Percentiles rank a stretch among this genome's conserved stretches.
Conservation (phyloP, 371 early-diverging fungal species). For the Mortierella sp. region DNA sequence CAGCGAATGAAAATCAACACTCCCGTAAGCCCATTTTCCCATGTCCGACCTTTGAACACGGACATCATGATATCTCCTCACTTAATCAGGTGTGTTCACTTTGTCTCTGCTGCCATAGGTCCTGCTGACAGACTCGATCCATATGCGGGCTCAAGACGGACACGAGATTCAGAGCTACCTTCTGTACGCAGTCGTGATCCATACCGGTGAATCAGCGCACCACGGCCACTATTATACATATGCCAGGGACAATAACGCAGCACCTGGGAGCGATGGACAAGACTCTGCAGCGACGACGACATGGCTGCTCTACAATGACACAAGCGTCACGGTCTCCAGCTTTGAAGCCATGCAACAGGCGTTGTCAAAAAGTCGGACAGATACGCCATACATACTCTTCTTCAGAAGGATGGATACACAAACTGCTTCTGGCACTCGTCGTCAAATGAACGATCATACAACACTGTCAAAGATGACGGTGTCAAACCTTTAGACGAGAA, state of each 20-base stretch:
- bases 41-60: neutral
- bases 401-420: conserved; percentile 8
- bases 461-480: conserved; percentile 1
- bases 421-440: neutral
- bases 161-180: conserved; percentile 22
- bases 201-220: conserved; percentile 54
- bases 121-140: conserved; percentile 9
- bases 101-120: conserved; percentile 12
- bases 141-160: conserved; percentile 17
- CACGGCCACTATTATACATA: conserved; percentile 58
- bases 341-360: conserved; percentile 37
- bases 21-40: conserved; percentile 19
- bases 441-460: neutral
- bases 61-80: neutral
- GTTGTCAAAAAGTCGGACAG: conserved; percentile 20
- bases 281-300: neutral
- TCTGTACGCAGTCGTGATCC: conserved; percentile 50
- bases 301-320: conserved; percentile 48
- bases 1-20: conserved; percentile 52
- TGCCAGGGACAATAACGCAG: conserved; percentile 26
- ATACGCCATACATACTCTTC: conserved; percentile 47
- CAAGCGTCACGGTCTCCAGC: conserved; percentile 29
- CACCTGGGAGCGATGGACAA: neutral
- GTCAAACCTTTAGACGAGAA: conserved; percentile 19
- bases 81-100: neutral